phyloP scores from a whole-genome alignment of 805 yeast genomes.

The Kuraishia capsulata region DNA sequence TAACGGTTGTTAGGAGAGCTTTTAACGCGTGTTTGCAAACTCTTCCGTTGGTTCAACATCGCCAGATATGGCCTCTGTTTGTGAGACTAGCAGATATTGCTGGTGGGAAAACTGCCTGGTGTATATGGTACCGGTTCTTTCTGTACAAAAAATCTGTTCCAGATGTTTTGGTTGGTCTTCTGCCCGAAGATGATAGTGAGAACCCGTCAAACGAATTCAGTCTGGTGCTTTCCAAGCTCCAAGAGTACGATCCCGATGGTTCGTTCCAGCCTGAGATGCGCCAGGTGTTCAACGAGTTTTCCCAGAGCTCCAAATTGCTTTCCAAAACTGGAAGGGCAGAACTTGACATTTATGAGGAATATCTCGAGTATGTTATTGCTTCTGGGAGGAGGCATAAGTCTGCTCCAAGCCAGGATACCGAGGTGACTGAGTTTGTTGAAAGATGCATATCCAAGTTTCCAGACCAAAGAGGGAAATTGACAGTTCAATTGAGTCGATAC shows the following conservation, averaged over 20 bases:
- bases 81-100: conserved; percentile 34
- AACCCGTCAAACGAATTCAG: neutral
- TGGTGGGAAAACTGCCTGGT: conserved; percentile 30
- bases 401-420: conserved; percentile 4
- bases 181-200: neutral
- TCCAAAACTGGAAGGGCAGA: conserved; percentile 30
- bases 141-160: conserved; percentile 7
- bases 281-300: conserved; percentile 20
- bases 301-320: conserved; percentile 24
- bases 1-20: conserved; percentile 28
- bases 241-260: neutral
- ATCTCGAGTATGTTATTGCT: conserved; percentile 29
- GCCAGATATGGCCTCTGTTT: conserved; percentile 45
- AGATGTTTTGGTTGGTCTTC: conserved; percentile 4
- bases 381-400: conserved; percentile 12
- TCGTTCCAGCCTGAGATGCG: conserved; percentile 1
- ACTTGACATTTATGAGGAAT: conserved; percentile 37
- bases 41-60: conserved; percentile 45
- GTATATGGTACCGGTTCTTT: conserved; percentile 24
- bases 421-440: conserved; percentile 26
- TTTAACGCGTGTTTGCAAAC: conserved; percentile 42
- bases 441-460: conserved; percentile 36
- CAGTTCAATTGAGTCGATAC: conserved; percentile 38
- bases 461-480: conserved; percentile 47
- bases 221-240: conserved; percentile 1